These are phyloP conservation scores for Papiliotrema nemorosa DNA, from an alignment of 1,284 basidiomycete genomes.

Conservation along the genomic window DNA sequence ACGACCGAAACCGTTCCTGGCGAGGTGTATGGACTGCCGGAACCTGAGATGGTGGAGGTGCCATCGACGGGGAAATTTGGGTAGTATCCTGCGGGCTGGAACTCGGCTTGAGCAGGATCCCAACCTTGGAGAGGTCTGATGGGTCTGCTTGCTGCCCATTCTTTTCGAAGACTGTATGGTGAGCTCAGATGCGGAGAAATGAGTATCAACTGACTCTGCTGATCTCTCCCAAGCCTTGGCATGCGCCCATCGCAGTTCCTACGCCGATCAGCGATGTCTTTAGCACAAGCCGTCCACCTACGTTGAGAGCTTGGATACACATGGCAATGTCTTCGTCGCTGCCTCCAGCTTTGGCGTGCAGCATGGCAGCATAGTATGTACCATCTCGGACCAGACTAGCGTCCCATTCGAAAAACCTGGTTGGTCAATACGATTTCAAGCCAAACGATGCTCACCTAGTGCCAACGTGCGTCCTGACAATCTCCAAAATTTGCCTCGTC, in stretches of 20 bases:
- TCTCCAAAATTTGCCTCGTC: conserved; percentile 54
- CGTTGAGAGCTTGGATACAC: conserved; percentile 66
- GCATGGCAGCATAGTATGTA: conserved; percentile 67
- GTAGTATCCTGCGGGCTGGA: not conserved
- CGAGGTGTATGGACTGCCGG: not conserved
- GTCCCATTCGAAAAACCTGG: conserved; percentile 71
- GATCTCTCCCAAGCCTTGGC: conserved; percentile 65
- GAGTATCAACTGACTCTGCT: conserved; percentile 28
- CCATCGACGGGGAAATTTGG: not conserved
- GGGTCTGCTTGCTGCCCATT: conserved; percentile 25
- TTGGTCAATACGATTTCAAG: not conserved
- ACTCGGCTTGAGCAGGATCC: conserved; percentile 5
- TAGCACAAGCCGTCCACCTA: conserved; percentile 44
- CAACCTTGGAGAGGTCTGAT: conserved; percentile 7
- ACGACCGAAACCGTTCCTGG: not conserved
- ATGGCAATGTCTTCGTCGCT: conserved; percentile 65
- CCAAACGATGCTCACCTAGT: conserved; percentile 17
- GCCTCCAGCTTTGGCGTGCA: conserved; percentile 60
- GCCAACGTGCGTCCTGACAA: conserved; percentile 52
- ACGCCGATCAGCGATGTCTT: not conserved
- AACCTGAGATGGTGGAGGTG: not conserved
- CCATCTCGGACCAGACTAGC: conserved; percentile 65
- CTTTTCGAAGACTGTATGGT: conserved; percentile 20
- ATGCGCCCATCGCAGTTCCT: conserved; percentile 74
- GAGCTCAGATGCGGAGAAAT: not conserved